phyloP scores from a whole-genome alignment of 768 basidiomycete species.

The Russula compacta region DNA sequence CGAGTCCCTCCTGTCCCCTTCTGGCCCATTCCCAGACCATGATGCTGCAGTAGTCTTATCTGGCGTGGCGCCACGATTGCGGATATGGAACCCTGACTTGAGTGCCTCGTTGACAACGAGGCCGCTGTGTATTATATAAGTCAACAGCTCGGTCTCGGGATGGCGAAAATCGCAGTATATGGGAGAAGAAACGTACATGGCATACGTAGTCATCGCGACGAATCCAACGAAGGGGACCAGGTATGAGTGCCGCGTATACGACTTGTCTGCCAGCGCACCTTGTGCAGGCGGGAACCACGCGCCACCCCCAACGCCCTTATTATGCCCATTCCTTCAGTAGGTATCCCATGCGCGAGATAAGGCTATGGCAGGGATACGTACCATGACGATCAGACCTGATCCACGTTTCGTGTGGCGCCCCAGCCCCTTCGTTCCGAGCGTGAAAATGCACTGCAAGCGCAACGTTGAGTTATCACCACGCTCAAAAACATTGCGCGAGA shows the following conservation, averaged over 20 bases:
- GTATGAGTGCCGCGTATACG: conserved; percentile 46
- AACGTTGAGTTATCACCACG: not conserved
- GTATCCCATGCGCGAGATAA: not conserved
- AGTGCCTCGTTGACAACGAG: conserved; percentile 43
- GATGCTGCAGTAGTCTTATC: conserved; percentile 17
- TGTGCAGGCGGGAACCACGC: conserved; percentile 64
- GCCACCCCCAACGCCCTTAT: conserved; percentile 52
- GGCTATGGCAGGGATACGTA: conserved; percentile 3
- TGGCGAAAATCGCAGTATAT: not conserved
- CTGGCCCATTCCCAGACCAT: not conserved
- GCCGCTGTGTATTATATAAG: conserved; percentile 32
- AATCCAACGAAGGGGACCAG: conserved; percentile 54
- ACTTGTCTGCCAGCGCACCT: conserved; percentile 42
- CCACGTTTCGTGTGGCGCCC: conserved; percentile 52
- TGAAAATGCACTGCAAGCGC: conserved; percentile 44
- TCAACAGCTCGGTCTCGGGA: not conserved
- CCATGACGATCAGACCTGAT: conserved; percentile 59
- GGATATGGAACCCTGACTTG: conserved; percentile 42
- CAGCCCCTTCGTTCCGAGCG: conserved; percentile 54
- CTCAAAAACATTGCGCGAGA: too few species aligned
- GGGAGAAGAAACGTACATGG: conserved; percentile 33
- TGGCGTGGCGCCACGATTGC: conserved; percentile 37
- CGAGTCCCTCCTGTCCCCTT: not conserved
- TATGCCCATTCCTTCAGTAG: not conserved
- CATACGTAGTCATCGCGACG: conserved; percentile 47